Evolutionary conservation across 331 rosid genomes (phyloP).

Genomic region (Arachis monticola): DNA sequence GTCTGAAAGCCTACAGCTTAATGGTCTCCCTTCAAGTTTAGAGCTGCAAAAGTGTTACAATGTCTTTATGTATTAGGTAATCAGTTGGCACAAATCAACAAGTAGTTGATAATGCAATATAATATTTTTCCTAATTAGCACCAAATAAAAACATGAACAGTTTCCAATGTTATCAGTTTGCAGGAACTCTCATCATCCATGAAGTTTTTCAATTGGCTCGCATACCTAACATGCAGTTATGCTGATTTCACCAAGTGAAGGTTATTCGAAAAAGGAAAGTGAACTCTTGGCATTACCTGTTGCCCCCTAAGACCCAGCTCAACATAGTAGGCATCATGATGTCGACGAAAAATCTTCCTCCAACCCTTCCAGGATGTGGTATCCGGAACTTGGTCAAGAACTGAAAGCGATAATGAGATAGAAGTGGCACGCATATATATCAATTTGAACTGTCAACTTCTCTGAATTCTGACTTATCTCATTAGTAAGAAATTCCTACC

Average conservation of each 20-base stretch:
- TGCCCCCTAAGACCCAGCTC: conserved; percentile 91
- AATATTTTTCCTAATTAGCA: too few species aligned
- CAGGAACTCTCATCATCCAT: conserved; percentile 27
- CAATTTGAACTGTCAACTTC: conserved; percentile 13
- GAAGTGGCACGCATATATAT: neutral
- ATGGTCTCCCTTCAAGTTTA: conserved; percentile 85
- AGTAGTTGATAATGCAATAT: neutral
- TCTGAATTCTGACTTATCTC: conserved; percentile 19
- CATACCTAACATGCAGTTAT: conserved; percentile 28
- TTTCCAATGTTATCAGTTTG: conserved; percentile 7
- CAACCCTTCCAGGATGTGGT: conserved; percentile 93
- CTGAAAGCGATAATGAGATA: conserved; percentile 42
- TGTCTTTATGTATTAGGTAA: conserved; percentile 39
- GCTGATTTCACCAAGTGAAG: neutral
- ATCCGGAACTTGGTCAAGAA: conserved; percentile 81
- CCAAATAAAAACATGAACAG: too few species aligned
- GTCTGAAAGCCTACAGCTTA: conserved; percentile 79
- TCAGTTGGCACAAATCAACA: conserved; percentile 7
- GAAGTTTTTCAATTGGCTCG: conserved; percentile 1
- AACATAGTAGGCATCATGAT: conserved; percentile 82
- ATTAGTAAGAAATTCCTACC: conserved; percentile 46
- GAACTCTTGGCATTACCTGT: conserved; percentile 57
- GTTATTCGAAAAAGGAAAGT: neutral
- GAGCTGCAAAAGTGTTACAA: conserved; percentile 62
- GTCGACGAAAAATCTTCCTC: conserved; percentile 86